A percentile compares a stretch with the other conserved stretches of the same genome.
These are phyloP conservation scores for Leccinum brunneo-olivaceum DNA, from an alignment of 1,284 basidiomycete species.

Conservation along the genomic window DNA sequence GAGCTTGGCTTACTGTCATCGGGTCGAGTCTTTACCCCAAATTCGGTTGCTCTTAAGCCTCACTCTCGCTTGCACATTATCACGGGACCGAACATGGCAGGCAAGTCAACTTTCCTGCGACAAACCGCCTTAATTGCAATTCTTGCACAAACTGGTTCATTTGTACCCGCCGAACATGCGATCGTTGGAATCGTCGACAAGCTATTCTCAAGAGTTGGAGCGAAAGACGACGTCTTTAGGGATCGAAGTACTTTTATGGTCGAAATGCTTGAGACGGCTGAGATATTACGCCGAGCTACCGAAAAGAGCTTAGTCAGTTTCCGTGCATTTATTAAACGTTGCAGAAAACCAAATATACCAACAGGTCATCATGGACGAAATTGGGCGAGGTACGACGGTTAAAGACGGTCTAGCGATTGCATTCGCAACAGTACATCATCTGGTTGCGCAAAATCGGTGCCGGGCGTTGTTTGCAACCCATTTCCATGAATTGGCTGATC, in stretches of 20 bases:
- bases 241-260: constrained; percentile 94
- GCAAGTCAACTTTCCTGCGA: constrained; percentile 89
- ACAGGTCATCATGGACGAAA: constrained; percentile 96
- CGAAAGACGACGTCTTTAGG: constrained; percentile 90
- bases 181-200: constrained; percentile 84
- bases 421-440: constrained; percentile 83
- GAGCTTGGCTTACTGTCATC: constrained; percentile 79
- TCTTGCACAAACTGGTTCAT: constrained; percentile 88
- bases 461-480: constrained; percentile 93
- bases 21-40: constrained; percentile 78
- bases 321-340: neutral
- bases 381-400: constrained; percentile 91
- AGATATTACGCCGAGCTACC: constrained; percentile 79
- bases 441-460: constrained; percentile 69
- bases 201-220: constrained; percentile 92
- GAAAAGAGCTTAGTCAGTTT: constrained; percentile 65
- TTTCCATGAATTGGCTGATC: constrained; percentile 88
- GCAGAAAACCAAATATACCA: constrained; percentile 2
- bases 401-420: constrained; percentile 91
- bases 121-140: constrained; percentile 89
- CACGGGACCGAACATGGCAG: constrained; percentile 96
- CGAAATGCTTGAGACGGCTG: constrained; percentile 82
- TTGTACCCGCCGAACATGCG: constrained; percentile 83
- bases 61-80: constrained; percentile 69
- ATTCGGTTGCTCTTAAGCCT: constrained; percentile 63